Conservation (phyloP, 2,329 filamentous ascomycete genomes). For the Aspergillus hiratsukae region DNA sequence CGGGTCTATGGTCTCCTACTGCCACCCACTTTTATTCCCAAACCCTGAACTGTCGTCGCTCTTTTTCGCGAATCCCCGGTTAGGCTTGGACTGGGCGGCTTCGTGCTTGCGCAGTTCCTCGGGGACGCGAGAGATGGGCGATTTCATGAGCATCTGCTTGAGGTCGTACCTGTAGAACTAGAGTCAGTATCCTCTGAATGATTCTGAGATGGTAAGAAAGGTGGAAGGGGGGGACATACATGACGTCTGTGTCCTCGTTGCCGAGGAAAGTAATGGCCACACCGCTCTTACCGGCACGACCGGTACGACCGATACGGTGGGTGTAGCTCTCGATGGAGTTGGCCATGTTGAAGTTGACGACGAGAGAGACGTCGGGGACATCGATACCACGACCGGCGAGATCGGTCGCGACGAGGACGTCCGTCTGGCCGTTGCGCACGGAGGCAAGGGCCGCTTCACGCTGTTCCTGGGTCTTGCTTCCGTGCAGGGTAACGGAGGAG, state of each 20-base stretch:
- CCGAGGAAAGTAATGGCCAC: constrained; percentile 94
- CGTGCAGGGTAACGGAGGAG: constrained; percentile 84
- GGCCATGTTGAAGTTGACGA: constrained; percentile 99
- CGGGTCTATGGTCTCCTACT: not conserved
- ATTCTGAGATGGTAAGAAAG: not conserved
- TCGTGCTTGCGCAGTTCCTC: constrained; percentile 89
- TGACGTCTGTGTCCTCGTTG: constrained; percentile 78
- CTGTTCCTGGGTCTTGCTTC: constrained; percentile 96
- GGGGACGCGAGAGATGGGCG: constrained; percentile 77
- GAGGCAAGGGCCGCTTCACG: constrained; percentile 85
- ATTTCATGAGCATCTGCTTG: constrained; percentile 93
- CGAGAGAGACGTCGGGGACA: constrained; percentile 85
- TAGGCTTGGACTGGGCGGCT: constrained; percentile 78
- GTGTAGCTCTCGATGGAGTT: constrained; percentile 90
- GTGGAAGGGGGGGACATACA: constrained; percentile 50
- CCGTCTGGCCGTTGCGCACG: constrained; percentile 73
- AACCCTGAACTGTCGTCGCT: constrained; percentile 42
- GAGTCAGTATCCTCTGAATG: constrained; percentile 1
- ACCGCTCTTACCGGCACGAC: constrained; percentile 95
- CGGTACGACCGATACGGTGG: constrained; percentile 92
- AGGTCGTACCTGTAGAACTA: constrained; percentile 62
- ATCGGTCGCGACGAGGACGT: constrained; percentile 93
- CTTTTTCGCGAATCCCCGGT: constrained; percentile 42
- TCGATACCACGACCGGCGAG: constrained; percentile 96
- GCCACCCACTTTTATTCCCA: constrained; percentile 35